These are phyloP conservation scores for cucumber (Cucumis sativus) DNA, from an alignment of 306 rosid species.

Conservation along the genomic window Cucumber_9930_V3 NC_026656.2:19665501-19666000, in stretches of 20 bases:
- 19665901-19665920: neutral
- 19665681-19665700: neutral
- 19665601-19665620: neutral
- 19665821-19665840: neutral
- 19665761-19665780: neutral
- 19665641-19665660: neutral
- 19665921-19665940: neutral
- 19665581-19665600: neutral
- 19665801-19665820: conserved; percentile 7
- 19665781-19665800: neutral
- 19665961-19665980: neutral
- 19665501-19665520: too few relatives aligned
- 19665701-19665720: conserved; percentile 1
- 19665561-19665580: neutral
- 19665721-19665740: conserved; percentile 3
- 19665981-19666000: conserved; percentile 16
- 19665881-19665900: neutral
- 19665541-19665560: neutral
- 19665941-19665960: neutral
- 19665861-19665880: neutral
- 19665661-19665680: conserved; percentile 3
- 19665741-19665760: neutral
- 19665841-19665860: neutral
- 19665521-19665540: too few relatives aligned
- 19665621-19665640: neutral